These are phyloP conservation scores for Umbelopsis sp. DNA, from an alignment of 371 early-diverging fungal genomes.

Conservation along the genomic window DNA sequence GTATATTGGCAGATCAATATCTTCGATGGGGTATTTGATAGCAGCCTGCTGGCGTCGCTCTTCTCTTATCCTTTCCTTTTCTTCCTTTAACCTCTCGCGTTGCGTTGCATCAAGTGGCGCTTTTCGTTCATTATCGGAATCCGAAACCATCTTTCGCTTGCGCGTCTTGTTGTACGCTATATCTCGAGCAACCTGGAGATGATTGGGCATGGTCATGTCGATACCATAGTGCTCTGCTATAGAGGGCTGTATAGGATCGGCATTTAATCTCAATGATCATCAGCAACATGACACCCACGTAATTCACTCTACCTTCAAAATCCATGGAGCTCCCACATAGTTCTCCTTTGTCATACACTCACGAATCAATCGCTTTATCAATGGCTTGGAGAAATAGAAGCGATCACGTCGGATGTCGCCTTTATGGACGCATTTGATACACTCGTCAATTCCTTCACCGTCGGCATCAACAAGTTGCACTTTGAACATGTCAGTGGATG, in stretches of 20 bases:
- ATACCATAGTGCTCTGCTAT: slow-evolving; percentile 53
- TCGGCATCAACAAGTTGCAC: slow-evolving; percentile 41
- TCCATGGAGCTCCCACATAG: slow-evolving; percentile 77
- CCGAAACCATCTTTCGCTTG: slow-evolving; percentile 33
- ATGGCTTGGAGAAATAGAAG: slow-evolving; percentile 68
- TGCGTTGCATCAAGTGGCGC: slow-evolving; percentile 49
- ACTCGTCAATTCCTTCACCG: slow-evolving; percentile 35
- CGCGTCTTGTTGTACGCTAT: slow-evolving; percentile 34
- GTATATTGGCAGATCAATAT: slow-evolving; percentile 59
- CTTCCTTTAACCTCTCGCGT: slow-evolving; percentile 46
- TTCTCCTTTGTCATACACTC: slow-evolving; percentile 69
- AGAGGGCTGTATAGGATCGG: slow-evolving; percentile 35
- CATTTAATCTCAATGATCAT: too few species aligned
- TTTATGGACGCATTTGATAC: slow-evolving; percentile 30
- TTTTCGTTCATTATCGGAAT: slow-evolving; percentile 44
- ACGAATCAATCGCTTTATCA: slow-evolving; percentile 70
- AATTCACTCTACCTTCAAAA: slow-evolving; percentile 54
- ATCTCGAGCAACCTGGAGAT: slow-evolving; percentile 50
- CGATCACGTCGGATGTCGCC: slow-evolving; percentile 63
- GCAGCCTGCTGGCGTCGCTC: slow-evolving; percentile 41
- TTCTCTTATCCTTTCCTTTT: slow-evolving; percentile 37
- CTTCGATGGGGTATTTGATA: slow-evolving; percentile 68
- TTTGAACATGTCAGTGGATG: slow-evolving; percentile 27
- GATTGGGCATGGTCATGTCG: slow-evolving; percentile 47
- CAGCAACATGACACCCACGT: too few species aligned